Conservation (phyloP, 495 filamentous ascomycete genomes). For the Penicillium paxilli region DNA sequence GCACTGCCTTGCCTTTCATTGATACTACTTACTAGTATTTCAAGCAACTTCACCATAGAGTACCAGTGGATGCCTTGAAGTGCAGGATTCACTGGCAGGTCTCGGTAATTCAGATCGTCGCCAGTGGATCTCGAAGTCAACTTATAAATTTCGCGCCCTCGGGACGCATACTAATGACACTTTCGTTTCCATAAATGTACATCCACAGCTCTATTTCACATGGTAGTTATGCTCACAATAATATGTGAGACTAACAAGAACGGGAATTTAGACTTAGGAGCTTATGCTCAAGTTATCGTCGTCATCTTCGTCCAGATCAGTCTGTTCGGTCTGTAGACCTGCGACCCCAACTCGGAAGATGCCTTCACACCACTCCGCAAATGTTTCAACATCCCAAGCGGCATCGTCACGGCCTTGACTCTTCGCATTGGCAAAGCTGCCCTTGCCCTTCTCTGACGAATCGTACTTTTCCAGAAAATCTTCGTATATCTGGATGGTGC, state of each 20-base stretch:
- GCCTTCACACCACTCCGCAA: slow-evolving; percentile 58
- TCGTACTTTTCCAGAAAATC: slow-evolving; percentile 57
- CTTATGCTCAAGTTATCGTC: slow-evolving; percentile 27
- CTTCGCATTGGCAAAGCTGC: slow-evolving; percentile 50
- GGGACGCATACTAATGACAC: not conserved
- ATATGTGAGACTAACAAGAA: slow-evolving; percentile 6
- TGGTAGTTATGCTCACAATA: slow-evolving; percentile 25
- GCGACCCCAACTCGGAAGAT: slow-evolving; percentile 55
- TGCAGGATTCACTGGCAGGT: too few species aligned
- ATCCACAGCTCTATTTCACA: slow-evolving; percentile 13
- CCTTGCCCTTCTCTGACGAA: slow-evolving; percentile 44
- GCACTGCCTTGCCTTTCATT: too few species aligned
- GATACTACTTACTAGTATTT: too few species aligned
- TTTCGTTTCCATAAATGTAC: slow-evolving; percentile 7
- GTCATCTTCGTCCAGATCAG: slow-evolving; percentile 35
- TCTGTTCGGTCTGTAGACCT: slow-evolving; percentile 31
- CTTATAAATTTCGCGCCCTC: not conserved
- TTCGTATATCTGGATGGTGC: slow-evolving; percentile 60
- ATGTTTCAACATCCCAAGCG: slow-evolving; percentile 65
- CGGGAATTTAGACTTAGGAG: slow-evolving; percentile 13
- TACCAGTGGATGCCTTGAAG: too few species aligned
- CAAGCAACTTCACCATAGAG: too few species aligned
- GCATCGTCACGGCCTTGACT: slow-evolving; percentile 63
- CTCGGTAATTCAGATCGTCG: too few species aligned
- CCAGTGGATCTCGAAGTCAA: too few species aligned